phyloP scores from a whole-genome alignment of 1,284 basidiomycete species.

The Sporisorium iseilematis-ciliati region DNA sequence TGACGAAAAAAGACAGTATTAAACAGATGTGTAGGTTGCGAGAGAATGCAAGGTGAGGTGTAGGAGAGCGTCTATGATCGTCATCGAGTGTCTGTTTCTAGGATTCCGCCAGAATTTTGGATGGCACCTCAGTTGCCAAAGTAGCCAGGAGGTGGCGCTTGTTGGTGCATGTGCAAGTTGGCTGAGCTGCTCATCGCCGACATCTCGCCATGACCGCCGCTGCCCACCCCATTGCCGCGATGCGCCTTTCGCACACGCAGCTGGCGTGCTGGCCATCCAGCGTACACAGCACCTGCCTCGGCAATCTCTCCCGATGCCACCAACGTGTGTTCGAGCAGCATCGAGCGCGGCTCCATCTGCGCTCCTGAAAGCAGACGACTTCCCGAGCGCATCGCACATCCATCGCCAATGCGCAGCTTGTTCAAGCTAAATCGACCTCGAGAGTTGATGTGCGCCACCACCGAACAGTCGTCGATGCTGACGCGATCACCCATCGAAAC shows the following conservation, averaged over 20 bases:
- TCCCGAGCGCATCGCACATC: slow-evolving; percentile 67
- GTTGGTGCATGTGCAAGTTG: slow-evolving; percentile 47
- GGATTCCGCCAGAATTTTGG: background rate
- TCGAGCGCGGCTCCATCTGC: slow-evolving; percentile 67
- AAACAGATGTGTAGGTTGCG: no score
- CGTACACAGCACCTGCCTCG: slow-evolving; percentile 67
- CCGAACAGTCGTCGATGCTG: slow-evolving; percentile 67
- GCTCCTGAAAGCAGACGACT: slow-evolving; percentile 67
- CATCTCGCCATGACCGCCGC: slow-evolving; percentile 33
- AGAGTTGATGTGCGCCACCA: slow-evolving; percentile 70
- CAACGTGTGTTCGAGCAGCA: slow-evolving; percentile 69
- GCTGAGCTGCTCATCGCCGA: slow-evolving; percentile 49
- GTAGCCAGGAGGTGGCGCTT: slow-evolving; percentile 48
- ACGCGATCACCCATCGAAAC: slow-evolving; percentile 68
- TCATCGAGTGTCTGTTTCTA: background rate
- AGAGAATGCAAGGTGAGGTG: no score
- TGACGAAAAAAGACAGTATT: no score
- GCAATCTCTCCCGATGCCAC: slow-evolving; percentile 69
- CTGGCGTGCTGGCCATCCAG: slow-evolving; percentile 67
- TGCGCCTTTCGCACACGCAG: slow-evolving; percentile 55
- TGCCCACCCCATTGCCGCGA: slow-evolving; percentile 21
- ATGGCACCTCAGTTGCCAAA: slow-evolving; percentile 30
- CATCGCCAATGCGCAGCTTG: slow-evolving; percentile 68
- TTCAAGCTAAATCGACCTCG: slow-evolving; percentile 68
- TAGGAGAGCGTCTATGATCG: background rate